phyloP scores from a whole-genome alignment of 352 stramenopile genomes.

The Globisporangium middletonii region DNA sequence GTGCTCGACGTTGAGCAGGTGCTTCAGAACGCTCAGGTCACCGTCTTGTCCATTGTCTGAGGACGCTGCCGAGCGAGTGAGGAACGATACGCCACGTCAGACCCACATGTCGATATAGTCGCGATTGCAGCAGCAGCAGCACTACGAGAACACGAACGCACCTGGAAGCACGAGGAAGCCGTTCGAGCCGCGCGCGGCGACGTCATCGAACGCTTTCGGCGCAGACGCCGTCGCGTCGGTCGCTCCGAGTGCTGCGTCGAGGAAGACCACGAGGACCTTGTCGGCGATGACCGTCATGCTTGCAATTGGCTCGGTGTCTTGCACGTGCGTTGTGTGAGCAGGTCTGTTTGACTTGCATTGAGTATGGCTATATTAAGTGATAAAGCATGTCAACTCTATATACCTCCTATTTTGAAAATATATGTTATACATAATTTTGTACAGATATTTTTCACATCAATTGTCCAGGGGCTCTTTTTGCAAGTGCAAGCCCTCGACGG shows the following conservation, averaged over 20 bases:
- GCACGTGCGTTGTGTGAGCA: not conserved
- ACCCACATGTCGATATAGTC: not conserved
- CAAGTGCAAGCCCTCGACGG: too few species aligned
- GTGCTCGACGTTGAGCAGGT: constrained; percentile 30
- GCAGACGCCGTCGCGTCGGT: not conserved
- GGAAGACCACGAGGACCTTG: constrained; percentile 48
- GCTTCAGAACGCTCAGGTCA: constrained; percentile 16
- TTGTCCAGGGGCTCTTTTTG: too few species aligned
- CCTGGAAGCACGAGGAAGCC: constrained; percentile 47
- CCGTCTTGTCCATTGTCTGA: constrained; percentile 5
- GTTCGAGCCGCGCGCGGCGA: constrained; percentile 42
- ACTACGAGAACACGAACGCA: constrained; percentile 9
- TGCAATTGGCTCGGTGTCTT: not conserved
- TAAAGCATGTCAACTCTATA: too few species aligned
- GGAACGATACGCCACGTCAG: not conserved
- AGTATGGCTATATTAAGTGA: too few species aligned
- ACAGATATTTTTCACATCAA: too few species aligned
- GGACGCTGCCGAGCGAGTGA: too few species aligned
- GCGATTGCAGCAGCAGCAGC: too few species aligned
- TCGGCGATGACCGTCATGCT: constrained; percentile 36
- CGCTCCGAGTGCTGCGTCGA: constrained; percentile 20
- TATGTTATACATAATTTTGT: too few species aligned
- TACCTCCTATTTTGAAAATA: too few species aligned
- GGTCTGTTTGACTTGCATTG: too few species aligned
- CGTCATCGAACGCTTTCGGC: constrained; percentile 24